Evolutionary conservation across 495 filamentous ascomycete species (phyloP), one percentile per base, ranked within the genome.

Genomic region (Thozetella sp.): DNA sequence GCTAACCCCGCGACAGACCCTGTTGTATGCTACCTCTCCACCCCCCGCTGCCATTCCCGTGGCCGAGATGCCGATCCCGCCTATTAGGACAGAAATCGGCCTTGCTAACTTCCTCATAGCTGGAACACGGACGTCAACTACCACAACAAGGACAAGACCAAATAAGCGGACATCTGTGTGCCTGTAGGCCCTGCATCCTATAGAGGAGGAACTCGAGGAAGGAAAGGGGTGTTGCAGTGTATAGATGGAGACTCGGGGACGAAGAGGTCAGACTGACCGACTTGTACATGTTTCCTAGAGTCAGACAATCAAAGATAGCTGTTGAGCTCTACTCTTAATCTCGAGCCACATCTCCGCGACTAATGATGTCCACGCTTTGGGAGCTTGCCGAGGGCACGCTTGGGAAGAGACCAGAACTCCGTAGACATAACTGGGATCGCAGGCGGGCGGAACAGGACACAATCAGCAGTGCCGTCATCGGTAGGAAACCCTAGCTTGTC

Each of bases 121-220:
- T 99, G 95, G 95, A 99, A 99, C 79, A 76, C 82, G 61, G 82
- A 78, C 25, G 92, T 97, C 81, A 99, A 99, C 85, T 93, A 96
- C 83, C 93, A 97, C 87, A 92, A 96, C 84, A 88, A 87, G 76
- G 90, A 96, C 80, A 89, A 93, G 84, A 70, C 76, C 56, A 79
- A 73, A 66, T 88, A 85, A 82, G 63, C 60, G 60, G 40, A 40
- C 30, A 37, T 37, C 30, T 17, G 9, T 17, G 6, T 37, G 30
- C 9, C 30, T 37, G 9, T 37, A 37, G 17, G 17, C 30, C 30
- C 30, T 37, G 17, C 30, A 9, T 37, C 9, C 30, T 37, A 9
- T 37, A 37, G 30, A 37, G 30, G 30, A 37, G 30, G 30, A 6
- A 37, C 17, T 37, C 12, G 43, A 48, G n/a, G 43, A 4, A 48